phyloP scores from a whole-genome alignment of 2,329 filamentous ascomycete species.

The Cladophialophora psammophila region DNA sequence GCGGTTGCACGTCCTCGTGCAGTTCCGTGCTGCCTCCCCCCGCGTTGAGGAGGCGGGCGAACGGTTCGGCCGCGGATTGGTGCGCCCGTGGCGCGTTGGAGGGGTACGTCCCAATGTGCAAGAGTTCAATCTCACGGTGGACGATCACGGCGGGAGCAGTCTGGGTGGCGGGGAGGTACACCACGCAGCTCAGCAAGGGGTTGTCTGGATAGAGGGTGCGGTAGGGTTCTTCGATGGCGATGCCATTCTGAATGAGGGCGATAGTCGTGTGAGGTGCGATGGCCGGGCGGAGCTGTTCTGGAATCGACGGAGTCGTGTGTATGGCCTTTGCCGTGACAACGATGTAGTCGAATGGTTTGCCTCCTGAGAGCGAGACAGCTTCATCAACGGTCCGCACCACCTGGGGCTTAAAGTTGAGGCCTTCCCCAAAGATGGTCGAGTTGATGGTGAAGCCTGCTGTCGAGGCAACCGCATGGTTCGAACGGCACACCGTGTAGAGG shows the following conservation, averaged over 20 bases:
- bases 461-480: constrained; percentile 44
- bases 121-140: constrained; percentile 55
- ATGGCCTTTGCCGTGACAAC: constrained; percentile 58
- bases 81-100: constrained; percentile 39
- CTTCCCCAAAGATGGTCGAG: constrained; percentile 41
- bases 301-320: constrained; percentile 47
- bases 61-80: constrained; percentile 45
- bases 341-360: constrained; percentile 55
- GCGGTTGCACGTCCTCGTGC: constrained; percentile 62
- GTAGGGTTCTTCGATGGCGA: constrained; percentile 66
- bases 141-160: constrained; percentile 56
- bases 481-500: constrained; percentile 46
- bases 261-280: constrained; percentile 57
- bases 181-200: constrained; percentile 63
- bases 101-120: constrained; percentile 62
- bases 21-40: constrained; percentile 58
- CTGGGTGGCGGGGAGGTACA: constrained; percentile 63
- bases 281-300: constrained; percentile 49
- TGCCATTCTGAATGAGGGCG: constrained; percentile 68
- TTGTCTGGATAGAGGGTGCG: constrained; percentile 56
- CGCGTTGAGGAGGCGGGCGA: constrained; percentile 52
- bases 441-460: constrained; percentile 43
- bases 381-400: constrained; percentile 39
- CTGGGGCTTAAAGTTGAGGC: constrained; percentile 40
- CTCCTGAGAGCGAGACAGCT: constrained; percentile 28